These are phyloP conservation scores for Kingdonia uniflora DNA, from an alignment of 164 flowering plant genomes.

Conservation along the genomic window DNA sequence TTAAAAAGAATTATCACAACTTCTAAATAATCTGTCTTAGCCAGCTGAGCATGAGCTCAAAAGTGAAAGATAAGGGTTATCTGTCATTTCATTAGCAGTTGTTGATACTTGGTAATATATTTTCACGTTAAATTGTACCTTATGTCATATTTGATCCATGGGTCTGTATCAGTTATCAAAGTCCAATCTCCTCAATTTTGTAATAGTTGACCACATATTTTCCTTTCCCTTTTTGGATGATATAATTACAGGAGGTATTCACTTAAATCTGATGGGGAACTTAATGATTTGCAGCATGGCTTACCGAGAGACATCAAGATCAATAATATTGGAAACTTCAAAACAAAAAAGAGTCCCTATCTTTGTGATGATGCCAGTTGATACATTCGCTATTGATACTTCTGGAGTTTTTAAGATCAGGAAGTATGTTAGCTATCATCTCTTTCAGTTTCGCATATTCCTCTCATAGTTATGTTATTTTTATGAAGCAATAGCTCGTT, in stretches of 20 bases:
- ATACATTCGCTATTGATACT: conserved; percentile 32
- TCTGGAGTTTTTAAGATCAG: conserved; percentile 34
- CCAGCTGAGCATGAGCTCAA: too few species aligned
- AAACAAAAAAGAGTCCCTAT: conserved; percentile 36
- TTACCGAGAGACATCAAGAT: conserved; percentile 33
- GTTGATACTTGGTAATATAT: not conserved
- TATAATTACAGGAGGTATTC: not conserved
- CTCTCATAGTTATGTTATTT: too few species aligned
- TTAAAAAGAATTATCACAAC: too few species aligned
- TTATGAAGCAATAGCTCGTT: too few species aligned
- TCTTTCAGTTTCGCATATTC: not conserved
- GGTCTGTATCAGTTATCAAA: not conserved
- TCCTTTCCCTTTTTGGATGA: not conserved
- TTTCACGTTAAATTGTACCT: not conserved
- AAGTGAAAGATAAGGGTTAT: too few species aligned
- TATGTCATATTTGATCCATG: too few species aligned
- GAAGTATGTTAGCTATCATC: conserved; percentile 18
- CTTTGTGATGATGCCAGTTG: conserved; percentile 51
- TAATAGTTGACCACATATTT: too few species aligned
- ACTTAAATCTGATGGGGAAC: not conserved
- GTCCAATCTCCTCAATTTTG: not conserved
- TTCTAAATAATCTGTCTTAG: too few species aligned
- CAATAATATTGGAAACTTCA: conserved; percentile 24
- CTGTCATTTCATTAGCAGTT: too few species aligned
- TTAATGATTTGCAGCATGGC: conserved; percentile 31